Percentiles rank a stretch among this genome's conserved stretches.
Evolutionary conservation across 371 early-diverging fungal genomes (phyloP).

Genomic region (Apophysomyces ossiformis): DNA sequence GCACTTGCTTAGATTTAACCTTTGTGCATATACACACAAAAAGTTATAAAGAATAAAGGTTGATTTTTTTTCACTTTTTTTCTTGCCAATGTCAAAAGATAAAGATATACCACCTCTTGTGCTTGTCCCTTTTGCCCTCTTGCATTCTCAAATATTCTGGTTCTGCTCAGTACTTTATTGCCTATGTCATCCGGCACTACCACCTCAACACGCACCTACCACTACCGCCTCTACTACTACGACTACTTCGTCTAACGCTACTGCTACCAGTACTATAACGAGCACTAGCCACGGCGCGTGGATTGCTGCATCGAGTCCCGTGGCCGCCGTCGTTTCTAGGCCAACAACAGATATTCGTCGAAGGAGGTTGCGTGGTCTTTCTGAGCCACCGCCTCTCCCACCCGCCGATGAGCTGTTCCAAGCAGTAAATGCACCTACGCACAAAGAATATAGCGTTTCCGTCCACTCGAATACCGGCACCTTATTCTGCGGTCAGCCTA

Average conservation of each 20-base stretch:
- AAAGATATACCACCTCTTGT: constrained; percentile 9
- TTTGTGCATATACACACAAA: neutral
- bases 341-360: neutral
- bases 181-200: neutral
- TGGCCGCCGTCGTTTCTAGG: neutral
- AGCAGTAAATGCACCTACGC: neutral
- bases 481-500: constrained; percentile 17
- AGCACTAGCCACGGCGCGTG: neutral
- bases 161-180: constrained; percentile 19
- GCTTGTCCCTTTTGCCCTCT: constrained; percentile 18
- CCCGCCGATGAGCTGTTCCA: neutral
- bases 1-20: neutral
- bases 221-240: too few relatives aligned
- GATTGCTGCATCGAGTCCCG: neutral
- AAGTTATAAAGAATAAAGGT: neutral
- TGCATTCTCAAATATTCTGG: constrained; percentile 27
- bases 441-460: neutral
- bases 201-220: neutral
- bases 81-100: constrained; percentile 2
- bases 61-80: neutral
- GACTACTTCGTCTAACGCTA: too few relatives aligned
- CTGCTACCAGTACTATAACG: neutral
- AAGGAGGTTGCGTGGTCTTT: constrained; percentile 17
- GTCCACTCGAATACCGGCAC: constrained; percentile 1
- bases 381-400: constrained; percentile 6